A percentile compares a stretch with the other conserved stretches of the same genome.
These are phyloP conservation scores for Pezicula radicicola DNA, from an alignment of 2,329 filamentous ascomycete genomes.

Conservation along the genomic window DNA sequence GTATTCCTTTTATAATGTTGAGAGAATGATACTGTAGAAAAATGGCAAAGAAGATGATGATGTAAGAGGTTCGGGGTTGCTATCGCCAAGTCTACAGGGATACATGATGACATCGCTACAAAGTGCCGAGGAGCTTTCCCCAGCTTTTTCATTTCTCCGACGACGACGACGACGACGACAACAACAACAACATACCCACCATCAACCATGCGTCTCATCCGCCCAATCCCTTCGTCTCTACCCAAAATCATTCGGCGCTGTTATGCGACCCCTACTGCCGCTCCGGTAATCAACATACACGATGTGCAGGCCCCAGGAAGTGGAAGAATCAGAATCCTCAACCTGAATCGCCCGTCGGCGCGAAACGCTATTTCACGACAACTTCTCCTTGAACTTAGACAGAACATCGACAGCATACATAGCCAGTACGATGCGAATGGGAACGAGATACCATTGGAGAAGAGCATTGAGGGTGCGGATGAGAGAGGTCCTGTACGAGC, in stretches of 20 bases:
- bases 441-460: slow-evolving; percentile 42
- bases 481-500: slow-evolving; percentile 66
- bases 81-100: not conserved
- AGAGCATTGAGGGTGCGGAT: slow-evolving; percentile 41
- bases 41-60: too few species aligned
- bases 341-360: slow-evolving; percentile 78
- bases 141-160: not conserved
- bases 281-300: slow-evolving; percentile 12
- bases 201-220: slow-evolving; percentile 6
- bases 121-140: not conserved
- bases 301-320: slow-evolving; percentile 13
- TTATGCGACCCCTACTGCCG: slow-evolving; percentile 8
- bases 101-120: not conserved
- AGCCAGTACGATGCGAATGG: slow-evolving; percentile 55
- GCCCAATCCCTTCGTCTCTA: slow-evolving; percentile 6
- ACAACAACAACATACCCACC: not conserved
- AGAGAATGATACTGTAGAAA: not conserved
- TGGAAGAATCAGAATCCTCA: slow-evolving; percentile 83
- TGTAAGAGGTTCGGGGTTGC: not conserved
- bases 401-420: slow-evolving; percentile 71
- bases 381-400: slow-evolving; percentile 68
- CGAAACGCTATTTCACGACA: slow-evolving; percentile 88
- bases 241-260: slow-evolving; percentile 5
- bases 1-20: not conserved
- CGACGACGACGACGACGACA: not conserved